Percentiles rank a stretch among this genome's conserved stretches.
phyloP scores from a whole-genome alignment of 176 grass and related monocot genomes.

The Oryza glaberrima region DNA sequence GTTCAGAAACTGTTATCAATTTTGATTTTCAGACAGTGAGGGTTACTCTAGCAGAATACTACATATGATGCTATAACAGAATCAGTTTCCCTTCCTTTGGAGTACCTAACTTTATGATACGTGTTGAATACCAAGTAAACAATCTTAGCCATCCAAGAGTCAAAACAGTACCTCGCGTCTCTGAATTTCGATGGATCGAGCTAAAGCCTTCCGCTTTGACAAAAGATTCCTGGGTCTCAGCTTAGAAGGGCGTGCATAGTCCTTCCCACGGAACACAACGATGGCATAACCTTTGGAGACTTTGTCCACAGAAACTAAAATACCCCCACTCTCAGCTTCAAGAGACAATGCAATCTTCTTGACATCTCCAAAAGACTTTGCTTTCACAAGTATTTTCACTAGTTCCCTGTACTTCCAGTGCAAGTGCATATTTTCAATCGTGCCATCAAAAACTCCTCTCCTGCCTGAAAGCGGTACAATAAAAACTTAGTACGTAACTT shows the following conservation, averaged over 20 bases:
- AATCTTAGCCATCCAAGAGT: background rate
- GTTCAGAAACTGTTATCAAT: background rate
- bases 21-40: background rate
- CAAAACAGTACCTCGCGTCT: slow-evolving; percentile 68
- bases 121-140: background rate
- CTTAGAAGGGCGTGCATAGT: slow-evolving; percentile 62
- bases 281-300: slow-evolving; percentile 93
- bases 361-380: slow-evolving; percentile 74
- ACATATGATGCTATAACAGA: background rate
- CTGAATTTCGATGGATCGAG: slow-evolving; percentile 87
- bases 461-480: slow-evolving; percentile 58
- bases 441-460: slow-evolving; percentile 95
- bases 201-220: slow-evolving; percentile 85
- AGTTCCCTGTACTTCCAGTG: slow-evolving; percentile 98
- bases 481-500: background rate
- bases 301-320: slow-evolving; percentile 92
- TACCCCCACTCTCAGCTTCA: slow-evolving; percentile 85
- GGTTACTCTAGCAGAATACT: slow-evolving; percentile 1
- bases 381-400: slow-evolving; percentile 83
- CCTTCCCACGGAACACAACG: slow-evolving; percentile 76
- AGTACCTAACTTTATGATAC: background rate
- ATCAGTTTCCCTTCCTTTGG: background rate
- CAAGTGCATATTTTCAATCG: slow-evolving; percentile 97
- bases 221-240: slow-evolving; percentile 83
- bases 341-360: slow-evolving; percentile 74